A percentile compares a stretch with the other conserved stretches of the same genome.
phyloP scores from a whole-genome alignment of 495 filamentous ascomycete genomes.

The Gamarada debralockiae region DNA sequence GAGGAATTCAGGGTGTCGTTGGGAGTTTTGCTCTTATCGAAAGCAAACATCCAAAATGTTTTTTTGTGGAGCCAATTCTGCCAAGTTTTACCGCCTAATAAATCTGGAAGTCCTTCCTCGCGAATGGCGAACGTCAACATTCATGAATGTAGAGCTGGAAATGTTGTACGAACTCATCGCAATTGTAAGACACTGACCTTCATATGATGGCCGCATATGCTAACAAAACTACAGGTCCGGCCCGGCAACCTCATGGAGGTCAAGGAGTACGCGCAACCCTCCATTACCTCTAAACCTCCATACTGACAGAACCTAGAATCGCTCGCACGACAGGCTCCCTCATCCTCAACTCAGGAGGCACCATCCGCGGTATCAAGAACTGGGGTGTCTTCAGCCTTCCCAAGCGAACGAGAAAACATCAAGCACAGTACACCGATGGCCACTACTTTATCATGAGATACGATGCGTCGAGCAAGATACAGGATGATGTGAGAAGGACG shows the following conservation, averaged over 20 bases:
- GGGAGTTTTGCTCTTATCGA: background rate
- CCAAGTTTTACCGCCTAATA: too few species aligned
- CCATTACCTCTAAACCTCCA: background rate
- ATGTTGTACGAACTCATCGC: constrained; percentile 99
- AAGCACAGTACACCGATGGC: constrained; percentile 72
- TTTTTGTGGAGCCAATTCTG: too few species aligned
- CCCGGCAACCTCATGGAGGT: constrained; percentile 83
- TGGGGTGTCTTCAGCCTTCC: constrained; percentile 91
- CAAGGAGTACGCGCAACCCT: constrained; percentile 68
- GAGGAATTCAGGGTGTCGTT: too few species aligned
- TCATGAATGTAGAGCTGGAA: constrained; percentile 8
- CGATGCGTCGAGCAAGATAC: constrained; percentile 66
- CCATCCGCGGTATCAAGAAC: constrained; percentile 88
- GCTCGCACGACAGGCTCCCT: constrained; percentile 79
- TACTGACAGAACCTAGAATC: constrained; percentile 53
- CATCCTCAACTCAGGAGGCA: constrained; percentile 80
- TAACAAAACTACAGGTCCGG: constrained; percentile 62
- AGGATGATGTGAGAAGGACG: constrained; percentile 67
- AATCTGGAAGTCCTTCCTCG: too few species aligned
- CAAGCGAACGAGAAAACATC: constrained; percentile 66
- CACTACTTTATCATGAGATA: constrained; percentile 99
- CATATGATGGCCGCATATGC: background rate
- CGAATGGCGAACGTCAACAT: too few species aligned
- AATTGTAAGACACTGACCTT: constrained; percentile 61
- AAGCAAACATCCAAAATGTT: background rate